Evolutionary conservation across 495 filamentous ascomycete genomes (phyloP), one percentile per base, ranked within the genome.

Genomic region (Xylaria grammica): DNA sequence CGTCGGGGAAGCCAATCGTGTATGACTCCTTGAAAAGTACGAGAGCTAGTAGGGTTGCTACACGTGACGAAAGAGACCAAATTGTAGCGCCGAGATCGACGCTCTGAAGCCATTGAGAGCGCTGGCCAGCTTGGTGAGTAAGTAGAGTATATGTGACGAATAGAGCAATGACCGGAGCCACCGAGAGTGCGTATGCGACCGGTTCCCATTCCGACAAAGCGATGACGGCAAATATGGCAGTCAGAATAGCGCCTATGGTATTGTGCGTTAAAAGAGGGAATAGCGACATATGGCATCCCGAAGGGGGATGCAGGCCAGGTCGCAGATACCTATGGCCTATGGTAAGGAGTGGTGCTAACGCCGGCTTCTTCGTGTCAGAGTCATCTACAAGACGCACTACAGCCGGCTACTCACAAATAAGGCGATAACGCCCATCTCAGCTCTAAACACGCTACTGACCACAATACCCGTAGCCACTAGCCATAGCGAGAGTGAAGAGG

Each of bases 121-220:
- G 24, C 38, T 36, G 51, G 32, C 42, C 11, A 22, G 4, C 20
- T 24, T 50, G 65, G 13, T 63, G 63, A 22, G 58, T 66, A 24
- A 69, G 63, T 3, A 59, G 34, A 52, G 51, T 44, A 65, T 66
- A 69, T 8, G 42, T 29, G 52, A 59, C 40, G 50, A 66, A 59
- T 1, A 66, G 58, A 30, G 58, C 45, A 49, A 49, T 51, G 38
- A 58, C 62, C 38, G 72, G 62, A 36, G 66, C 59, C 6, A 45
- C 40, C 11, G 64, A 64, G 15, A 58, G 46, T 9, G 52, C 62
- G 51, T 60, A 67, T 34, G 63, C 32, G 27, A 57, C 1, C 20
- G 46, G 36, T 9, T 69, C 53, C 67, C 67, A 65, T 55, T 54
- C 52, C 11, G 60, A 63, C 32, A 65, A 36, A 10, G 26, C 24